These are phyloP conservation scores for Sporothrix phasma DNA, from an alignment of 2,329 filamentous ascomycete genomes.

Conservation along the genomic window DNA sequence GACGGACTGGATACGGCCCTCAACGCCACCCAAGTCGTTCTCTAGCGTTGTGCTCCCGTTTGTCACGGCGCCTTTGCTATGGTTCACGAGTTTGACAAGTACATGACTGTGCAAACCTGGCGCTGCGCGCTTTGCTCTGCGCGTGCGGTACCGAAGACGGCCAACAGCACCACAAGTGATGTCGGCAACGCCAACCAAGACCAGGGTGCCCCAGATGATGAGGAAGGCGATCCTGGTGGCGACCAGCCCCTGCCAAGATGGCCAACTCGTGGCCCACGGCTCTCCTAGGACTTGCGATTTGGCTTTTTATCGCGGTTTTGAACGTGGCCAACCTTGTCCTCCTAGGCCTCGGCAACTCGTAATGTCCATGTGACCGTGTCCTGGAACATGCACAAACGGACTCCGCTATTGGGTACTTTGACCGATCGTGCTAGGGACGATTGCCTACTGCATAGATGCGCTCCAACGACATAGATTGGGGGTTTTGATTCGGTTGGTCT, in stretches of 20 bases:
- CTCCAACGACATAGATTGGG: too few relatives aligned
- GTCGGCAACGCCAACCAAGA: constrained; percentile 19
- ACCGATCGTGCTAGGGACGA: too few relatives aligned
- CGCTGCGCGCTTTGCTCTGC: constrained; percentile 27
- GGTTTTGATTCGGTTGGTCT: too few relatives aligned
- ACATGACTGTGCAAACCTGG: constrained; percentile 62
- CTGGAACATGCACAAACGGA: too few relatives aligned
- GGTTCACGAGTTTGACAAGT: constrained; percentile 69
- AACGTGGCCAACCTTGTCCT: constrained; percentile 69
- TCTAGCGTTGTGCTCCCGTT: constrained; percentile 75
- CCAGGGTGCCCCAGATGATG: constrained; percentile 14
- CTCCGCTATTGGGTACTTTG: too few relatives aligned
- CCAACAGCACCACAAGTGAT: constrained; percentile 16
- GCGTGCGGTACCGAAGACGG: constrained; percentile 4
- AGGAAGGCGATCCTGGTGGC: background rate
- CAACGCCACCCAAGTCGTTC: constrained; percentile 65
- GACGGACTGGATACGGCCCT: constrained; percentile 61
- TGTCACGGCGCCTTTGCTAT: constrained; percentile 72
- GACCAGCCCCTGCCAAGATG: constrained; percentile 46
- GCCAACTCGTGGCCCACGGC: constrained; percentile 59
- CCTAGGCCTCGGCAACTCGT: constrained; percentile 33
- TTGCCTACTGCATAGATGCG: too few relatives aligned
- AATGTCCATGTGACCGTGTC: too few relatives aligned
- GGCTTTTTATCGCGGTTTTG: constrained; percentile 65
- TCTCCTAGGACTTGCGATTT: constrained; percentile 48